Base-by-base conservation (phyloP, 1,284 basidiomycete species). In the Malassezia equina region DNA sequence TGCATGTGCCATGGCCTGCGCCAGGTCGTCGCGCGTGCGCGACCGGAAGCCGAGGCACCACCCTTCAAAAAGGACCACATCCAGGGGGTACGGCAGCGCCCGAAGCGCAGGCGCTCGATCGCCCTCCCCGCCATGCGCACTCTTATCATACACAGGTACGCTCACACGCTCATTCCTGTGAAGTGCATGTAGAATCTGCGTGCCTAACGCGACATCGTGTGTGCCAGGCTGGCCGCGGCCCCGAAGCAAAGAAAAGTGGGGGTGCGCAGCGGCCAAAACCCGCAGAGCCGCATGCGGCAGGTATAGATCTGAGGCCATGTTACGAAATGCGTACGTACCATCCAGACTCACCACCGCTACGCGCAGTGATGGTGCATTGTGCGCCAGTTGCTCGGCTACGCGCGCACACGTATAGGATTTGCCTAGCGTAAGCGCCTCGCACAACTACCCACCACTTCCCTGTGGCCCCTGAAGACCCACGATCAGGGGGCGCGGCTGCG, bases 191-290 rank as follows among this genome's bases (percentile, higher is more conserved):
- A 90, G 73, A 31, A 85, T 67, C 4, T 76, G 56, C 0, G 78
- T 60, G 11, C 85, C 86, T 6, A 90, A 79, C 1, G 71, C 64
- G 19, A 88, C 75, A 67, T 93, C 88, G 67, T 93, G 88, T 9
- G 88, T 91, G 0, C 89, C 89, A 0, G 88, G 89, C 65, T 84
- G 85, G 0, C 88, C 88, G 21, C 88, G 80, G 5, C 89, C 89
- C 12, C 80, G 78, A 63, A 88, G 79, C 6, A 93, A 78, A 17
- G 71, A 66, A 65, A 90, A 90, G 0, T 73, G 62, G 0, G 83
- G 80, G 65, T 86, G 67, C 0, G 76, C 66, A 1, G 69, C 52
- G 1, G 84, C 82, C 24, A 90, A 78, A 0, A 75, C 71, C 0
- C 75, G 70, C 31, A 90, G 79, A 0, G 70, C 79, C 0, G 77